phyloP scores from a whole-genome alignment of 2,329 filamentous ascomycete genomes.

The Alternaria sp. region DNA sequence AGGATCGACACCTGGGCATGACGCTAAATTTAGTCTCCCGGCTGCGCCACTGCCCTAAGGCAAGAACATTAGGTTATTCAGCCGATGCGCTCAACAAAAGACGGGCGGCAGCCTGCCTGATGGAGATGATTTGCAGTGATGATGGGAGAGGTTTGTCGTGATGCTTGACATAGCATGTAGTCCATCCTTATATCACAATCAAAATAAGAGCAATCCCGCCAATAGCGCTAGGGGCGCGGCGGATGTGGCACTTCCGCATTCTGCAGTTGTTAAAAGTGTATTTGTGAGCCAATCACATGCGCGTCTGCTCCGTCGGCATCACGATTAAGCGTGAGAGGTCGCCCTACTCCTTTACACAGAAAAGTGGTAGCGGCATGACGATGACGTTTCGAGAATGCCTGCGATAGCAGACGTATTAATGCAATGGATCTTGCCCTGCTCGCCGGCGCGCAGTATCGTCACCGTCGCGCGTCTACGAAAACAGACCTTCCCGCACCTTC shows the following conservation, averaged over 20 bases:
- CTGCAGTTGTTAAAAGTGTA: slow-evolving; percentile 8
- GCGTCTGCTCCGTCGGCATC: neutral
- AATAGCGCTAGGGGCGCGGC: neutral
- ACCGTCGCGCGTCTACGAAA: slow-evolving; percentile 7
- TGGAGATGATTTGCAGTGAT: neutral
- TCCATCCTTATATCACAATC: neutral
- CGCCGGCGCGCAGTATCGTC: neutral
- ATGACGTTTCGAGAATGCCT: slow-evolving; percentile 15
- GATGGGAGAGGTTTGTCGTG: neutral
- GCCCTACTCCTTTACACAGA: slow-evolving; percentile 6
- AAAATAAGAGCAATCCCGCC: neutral
- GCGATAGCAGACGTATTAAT: slow-evolving; percentile 11
- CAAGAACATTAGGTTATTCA: slow-evolving; percentile 6
- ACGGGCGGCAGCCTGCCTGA: neutral
- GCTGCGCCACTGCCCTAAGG: slow-evolving; percentile 21
- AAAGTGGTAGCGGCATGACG: slow-evolving; percentile 3
- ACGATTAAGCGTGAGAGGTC: neutral
- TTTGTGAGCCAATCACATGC: slow-evolving; percentile 10
- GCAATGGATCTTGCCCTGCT: slow-evolving; percentile 17
- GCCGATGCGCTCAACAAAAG: slow-evolving; percentile 7
- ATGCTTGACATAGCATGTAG: slow-evolving; percentile 8
- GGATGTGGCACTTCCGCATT: slow-evolving; percentile 12
- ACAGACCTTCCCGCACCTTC: slow-evolving; percentile 5
- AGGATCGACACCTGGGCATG: slow-evolving; percentile 5
- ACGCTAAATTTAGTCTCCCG: slow-evolving; percentile 17